Evolutionary conservation across 2,329 filamentous ascomycete species (phyloP).

Genomic region (Pleoardoris graminearum): DNA sequence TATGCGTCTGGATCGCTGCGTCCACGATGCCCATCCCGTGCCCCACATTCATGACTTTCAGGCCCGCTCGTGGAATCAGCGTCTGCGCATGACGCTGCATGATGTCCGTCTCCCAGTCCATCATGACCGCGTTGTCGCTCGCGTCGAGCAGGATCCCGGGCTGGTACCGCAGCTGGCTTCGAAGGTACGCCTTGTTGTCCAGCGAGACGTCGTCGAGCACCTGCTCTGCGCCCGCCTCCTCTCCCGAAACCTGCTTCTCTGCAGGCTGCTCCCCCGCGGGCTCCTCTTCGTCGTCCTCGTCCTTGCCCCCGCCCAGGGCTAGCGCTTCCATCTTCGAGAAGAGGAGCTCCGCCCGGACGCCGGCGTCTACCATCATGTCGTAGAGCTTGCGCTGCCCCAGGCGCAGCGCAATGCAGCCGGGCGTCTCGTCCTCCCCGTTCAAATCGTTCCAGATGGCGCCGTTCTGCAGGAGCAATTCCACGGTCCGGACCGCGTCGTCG

Average conservation of each 20-base stretch:
- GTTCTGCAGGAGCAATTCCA: constrained; percentile 40
- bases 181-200: constrained; percentile 48
- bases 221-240: constrained; percentile 29
- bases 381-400: constrained; percentile 42
- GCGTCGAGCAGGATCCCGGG: constrained; percentile 65
- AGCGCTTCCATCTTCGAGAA: constrained; percentile 41
- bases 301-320: constrained; percentile 29
- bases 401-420: constrained; percentile 42
- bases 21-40: constrained; percentile 93
- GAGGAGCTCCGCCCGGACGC: constrained; percentile 41
- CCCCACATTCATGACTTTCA: constrained; percentile 80
- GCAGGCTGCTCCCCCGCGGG: constrained; percentile 32
- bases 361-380: constrained; percentile 43
- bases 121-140: constrained; percentile 85
- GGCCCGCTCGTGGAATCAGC: constrained; percentile 63
- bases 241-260: constrained; percentile 37
- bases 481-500: constrained; percentile 34
- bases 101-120: constrained; percentile 87
- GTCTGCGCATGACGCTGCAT: constrained; percentile 77
- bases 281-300: constrained; percentile 26
- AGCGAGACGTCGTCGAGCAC: constrained; percentile 40
- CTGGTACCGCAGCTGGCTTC: constrained; percentile 38
- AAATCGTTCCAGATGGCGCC: constrained; percentile 47
- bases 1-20: constrained; percentile 69
- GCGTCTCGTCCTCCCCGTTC: constrained; percentile 45